Conservation (phyloP, 2,329 filamentous ascomycete species). For the Tympanopsis confertula region DNA sequence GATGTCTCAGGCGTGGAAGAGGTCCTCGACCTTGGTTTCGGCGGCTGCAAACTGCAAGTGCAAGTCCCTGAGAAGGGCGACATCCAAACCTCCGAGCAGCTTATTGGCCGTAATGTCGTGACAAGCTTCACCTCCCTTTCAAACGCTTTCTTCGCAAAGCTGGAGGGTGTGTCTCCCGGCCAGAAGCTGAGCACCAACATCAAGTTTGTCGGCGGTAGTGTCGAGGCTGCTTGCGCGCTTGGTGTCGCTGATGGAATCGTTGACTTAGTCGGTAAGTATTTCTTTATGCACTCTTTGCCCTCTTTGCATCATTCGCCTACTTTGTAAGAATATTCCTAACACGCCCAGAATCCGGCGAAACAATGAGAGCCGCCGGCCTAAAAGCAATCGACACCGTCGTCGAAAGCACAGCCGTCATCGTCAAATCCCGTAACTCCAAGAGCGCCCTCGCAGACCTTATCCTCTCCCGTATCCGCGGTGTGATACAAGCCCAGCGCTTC, state of each 20-base stretch:
- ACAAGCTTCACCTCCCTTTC: conserved; percentile 88
- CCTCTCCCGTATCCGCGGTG: conserved; percentile 74
- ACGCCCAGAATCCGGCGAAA: conserved; percentile 78
- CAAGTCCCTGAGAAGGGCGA: conserved; percentile 81
- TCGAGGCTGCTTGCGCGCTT: conserved; percentile 89
- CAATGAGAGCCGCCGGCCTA: conserved; percentile 89
- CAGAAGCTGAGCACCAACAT: conserved; percentile 67
- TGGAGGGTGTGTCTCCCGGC: conserved; percentile 45
- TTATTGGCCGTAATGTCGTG: conserved; percentile 85
- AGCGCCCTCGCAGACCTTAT: conserved; percentile 78
- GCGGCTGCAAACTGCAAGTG: conserved; percentile 86
- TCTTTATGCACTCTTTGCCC: conserved; percentile 1
- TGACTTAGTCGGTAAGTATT: conserved; percentile 75
- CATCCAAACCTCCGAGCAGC: conserved; percentile 57
- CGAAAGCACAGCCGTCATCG: conserved; percentile 75
- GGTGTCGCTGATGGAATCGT: conserved; percentile 96
- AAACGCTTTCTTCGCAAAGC: conserved; percentile 67
- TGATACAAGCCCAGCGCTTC: conserved; percentile 89
- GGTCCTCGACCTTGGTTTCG: conserved; percentile 83
- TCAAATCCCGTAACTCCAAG: conserved; percentile 77
- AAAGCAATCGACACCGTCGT: conserved; percentile 91
- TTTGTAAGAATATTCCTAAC: background rate
- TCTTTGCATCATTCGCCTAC: background rate
- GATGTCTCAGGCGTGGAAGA: conserved; percentile 61
- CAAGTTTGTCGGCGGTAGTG: conserved; percentile 88